These are phyloP conservation scores for Melastoma malabathricum DNA, from an alignment of 345 rosid species.

Conservation along the genomic window DNA sequence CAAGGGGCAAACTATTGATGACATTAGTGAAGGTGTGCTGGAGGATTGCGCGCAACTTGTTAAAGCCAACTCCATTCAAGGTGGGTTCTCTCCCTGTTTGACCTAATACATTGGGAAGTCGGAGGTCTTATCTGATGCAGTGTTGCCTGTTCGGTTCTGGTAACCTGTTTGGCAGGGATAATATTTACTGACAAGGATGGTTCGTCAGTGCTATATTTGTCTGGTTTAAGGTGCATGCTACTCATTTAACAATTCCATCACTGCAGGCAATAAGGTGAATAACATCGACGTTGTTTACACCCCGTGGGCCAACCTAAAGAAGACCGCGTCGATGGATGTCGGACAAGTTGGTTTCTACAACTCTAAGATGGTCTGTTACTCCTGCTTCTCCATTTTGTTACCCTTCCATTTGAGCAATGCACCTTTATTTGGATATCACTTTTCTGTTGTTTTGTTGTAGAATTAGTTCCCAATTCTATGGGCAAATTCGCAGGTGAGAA, in stretches of 20 bases:
- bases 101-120: neutral
- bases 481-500: constrained; percentile 43
- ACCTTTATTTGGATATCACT: neutral
- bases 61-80: constrained; percentile 97
- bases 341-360: constrained; percentile 97
- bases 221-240: neutral
- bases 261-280: constrained; percentile 86
- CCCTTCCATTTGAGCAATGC: neutral
- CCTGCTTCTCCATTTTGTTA: neutral
- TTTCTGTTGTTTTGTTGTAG: neutral
- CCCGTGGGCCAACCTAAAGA: constrained; percentile 92
- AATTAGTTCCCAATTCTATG: neutral
- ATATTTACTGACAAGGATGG: too few relatives aligned
- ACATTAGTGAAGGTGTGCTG: constrained; percentile 65
- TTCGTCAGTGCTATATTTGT: too few relatives aligned
- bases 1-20: constrained; percentile 77
- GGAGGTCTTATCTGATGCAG: too few relatives aligned
- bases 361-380: constrained; percentile 57
- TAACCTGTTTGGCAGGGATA: too few relatives aligned
- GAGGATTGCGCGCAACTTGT: constrained; percentile 98
- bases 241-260: neutral
- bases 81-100: constrained; percentile 14
- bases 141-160: too few relatives aligned
- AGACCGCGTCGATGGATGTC: constrained; percentile 94
- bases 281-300: constrained; percentile 93